These are phyloP conservation scores for Entelexis paramagnoliae DNA, from an alignment of 1,139 yeast species.

Conservation along the genomic window DNA sequence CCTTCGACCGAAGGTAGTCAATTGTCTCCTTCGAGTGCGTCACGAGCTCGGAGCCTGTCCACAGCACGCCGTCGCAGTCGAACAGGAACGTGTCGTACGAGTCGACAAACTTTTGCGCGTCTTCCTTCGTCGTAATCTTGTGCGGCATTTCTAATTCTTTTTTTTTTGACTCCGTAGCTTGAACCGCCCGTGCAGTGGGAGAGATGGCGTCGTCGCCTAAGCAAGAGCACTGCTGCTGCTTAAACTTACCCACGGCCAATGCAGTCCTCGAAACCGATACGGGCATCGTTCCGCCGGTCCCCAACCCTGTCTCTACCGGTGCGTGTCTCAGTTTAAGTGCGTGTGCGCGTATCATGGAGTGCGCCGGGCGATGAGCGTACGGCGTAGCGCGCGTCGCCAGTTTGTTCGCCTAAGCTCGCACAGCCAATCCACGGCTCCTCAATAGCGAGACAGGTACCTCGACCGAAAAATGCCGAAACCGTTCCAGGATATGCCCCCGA, in stretches of 20 bases:
- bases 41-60: conserved; percentile 68
- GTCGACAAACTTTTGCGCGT: conserved; percentile 46
- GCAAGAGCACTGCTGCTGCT: no score
- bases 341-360: background rate
- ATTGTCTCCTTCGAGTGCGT: conserved; percentile 66
- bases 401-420: background rate
- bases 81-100: conserved; percentile 72
- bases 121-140: conserved; percentile 37
- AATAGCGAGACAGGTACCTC: background rate
- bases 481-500: conserved; percentile 76
- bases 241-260: no score
- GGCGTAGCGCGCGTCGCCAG: background rate
- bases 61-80: conserved; percentile 88
- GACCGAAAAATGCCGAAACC: conserved; percentile 18
- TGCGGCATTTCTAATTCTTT: background rate
- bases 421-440: background rate
- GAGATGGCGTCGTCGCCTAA: background rate
- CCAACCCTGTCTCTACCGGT: background rate
- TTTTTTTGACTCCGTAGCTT: no score
- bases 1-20: conserved; percentile 40
- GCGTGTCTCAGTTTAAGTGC: no score
- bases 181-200: no score
- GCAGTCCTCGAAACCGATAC: background rate
- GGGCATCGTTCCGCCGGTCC: background rate
- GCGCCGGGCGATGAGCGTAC: background rate